phyloP scores from a whole-genome alignment of 257 asterid genomes.

The Fraxinus americana region DNA sequence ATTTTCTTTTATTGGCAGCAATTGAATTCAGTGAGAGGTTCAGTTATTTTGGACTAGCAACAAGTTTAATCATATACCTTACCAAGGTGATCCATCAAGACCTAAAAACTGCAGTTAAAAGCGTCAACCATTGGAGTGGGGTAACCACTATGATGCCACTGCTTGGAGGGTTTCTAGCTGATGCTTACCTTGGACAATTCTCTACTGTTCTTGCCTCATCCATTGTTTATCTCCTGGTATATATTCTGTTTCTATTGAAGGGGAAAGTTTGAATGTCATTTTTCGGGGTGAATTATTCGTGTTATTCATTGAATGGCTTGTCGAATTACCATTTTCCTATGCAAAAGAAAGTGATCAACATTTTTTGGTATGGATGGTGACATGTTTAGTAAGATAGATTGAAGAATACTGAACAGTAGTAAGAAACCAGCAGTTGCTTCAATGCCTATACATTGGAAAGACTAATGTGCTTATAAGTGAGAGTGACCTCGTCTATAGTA shows the following conservation, averaged over 20 bases:
- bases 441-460: background rate
- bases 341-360: too few species aligned
- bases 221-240: slow-evolving; percentile 66
- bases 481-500: background rate
- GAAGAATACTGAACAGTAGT: background rate
- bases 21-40: slow-evolving; percentile 86
- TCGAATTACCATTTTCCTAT: too few species aligned
- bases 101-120: slow-evolving; percentile 73
- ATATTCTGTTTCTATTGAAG: too few species aligned
- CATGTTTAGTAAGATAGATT: background rate
- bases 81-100: slow-evolving; percentile 76
- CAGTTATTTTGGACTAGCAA: slow-evolving; percentile 77
- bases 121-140: slow-evolving; percentile 80
- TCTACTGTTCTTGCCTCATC: slow-evolving; percentile 68
- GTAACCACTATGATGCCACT: slow-evolving; percentile 85
- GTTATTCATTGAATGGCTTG: too few species aligned
- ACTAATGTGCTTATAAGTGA: background rate
- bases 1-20: slow-evolving; percentile 38
- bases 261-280: too few species aligned
- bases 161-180: slow-evolving; percentile 87
- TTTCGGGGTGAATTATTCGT: too few species aligned
- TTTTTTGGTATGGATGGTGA: too few species aligned
- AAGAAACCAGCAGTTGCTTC: background rate
- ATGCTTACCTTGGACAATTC: slow-evolving; percentile 89
- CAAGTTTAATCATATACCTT: slow-evolving; percentile 79